phyloP scores from a whole-genome alignment of 768 basidiomycete genomes.

The Mycena filopes region DNA sequence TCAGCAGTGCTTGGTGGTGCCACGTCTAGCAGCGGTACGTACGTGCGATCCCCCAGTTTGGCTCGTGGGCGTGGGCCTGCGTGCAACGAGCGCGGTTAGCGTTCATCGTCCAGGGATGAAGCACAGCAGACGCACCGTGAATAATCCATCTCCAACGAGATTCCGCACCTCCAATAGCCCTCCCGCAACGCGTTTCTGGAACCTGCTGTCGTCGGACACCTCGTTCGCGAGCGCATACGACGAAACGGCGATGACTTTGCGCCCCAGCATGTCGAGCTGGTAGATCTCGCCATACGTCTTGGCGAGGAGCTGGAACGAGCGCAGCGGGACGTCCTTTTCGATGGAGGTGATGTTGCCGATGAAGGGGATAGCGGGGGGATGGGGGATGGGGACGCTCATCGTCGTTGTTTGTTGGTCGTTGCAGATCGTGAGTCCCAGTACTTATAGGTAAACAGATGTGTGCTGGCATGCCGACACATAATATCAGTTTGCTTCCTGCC shows the following conservation, averaged over 20 bases:
- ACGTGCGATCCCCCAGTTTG: constrained; percentile 60
- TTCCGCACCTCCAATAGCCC: constrained; percentile 47
- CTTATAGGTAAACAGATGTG: no score
- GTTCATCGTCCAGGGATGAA: not conserved
- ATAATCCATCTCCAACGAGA: constrained; percentile 53
- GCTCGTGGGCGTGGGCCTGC: constrained; percentile 52
- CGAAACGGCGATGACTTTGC: constrained; percentile 42
- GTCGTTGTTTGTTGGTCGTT: not conserved
- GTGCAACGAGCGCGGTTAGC: not conserved
- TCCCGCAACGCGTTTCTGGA: constrained; percentile 50
- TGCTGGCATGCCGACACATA: no score
- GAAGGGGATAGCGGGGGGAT: constrained; percentile 54
- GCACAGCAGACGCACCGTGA: constrained; percentile 48
- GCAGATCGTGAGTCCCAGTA: no score
- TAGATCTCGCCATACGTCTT: constrained; percentile 55
- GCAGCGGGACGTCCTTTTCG: constrained; percentile 49
- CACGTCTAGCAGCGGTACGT: constrained; percentile 20
- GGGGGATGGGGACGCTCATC: constrained; percentile 53
- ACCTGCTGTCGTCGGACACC: constrained; percentile 53
- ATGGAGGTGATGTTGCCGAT: constrained; percentile 51
- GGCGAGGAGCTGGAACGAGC: constrained; percentile 47
- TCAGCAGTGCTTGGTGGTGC: no score
- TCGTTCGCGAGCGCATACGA: constrained; percentile 52
- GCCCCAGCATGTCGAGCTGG: constrained; percentile 45
- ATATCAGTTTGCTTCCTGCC: no score